phyloP scores from a whole-genome alignment of 441 rosid species.

The Croton laevigatus region DNA sequence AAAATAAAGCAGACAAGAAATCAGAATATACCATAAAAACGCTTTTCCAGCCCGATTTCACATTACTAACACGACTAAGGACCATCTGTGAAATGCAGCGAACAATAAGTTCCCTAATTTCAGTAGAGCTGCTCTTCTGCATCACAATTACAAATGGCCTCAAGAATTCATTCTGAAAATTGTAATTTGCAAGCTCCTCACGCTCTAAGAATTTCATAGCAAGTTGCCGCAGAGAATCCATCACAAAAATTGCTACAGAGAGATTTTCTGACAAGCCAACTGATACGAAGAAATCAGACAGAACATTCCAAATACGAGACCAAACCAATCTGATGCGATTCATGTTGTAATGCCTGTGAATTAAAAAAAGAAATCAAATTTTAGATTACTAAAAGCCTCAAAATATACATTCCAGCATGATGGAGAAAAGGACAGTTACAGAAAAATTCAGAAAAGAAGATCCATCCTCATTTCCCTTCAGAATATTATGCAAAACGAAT shows the following conservation, averaged over 20 bases:
- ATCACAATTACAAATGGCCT: conserved; percentile 94
- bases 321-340: conserved; percentile 97
- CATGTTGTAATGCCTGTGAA: conserved; percentile 98
- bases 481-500: conserved; percentile 3
- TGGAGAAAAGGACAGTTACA: not conserved
- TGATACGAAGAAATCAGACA: conserved; percentile 96
- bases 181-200: conserved; percentile 97
- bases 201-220: conserved; percentile 99
- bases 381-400: not conserved
- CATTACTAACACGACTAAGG: conserved; percentile 88
- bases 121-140: conserved; percentile 87
- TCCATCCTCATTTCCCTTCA: not conserved
- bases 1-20: not conserved
- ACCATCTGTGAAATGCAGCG: conserved; percentile 99
- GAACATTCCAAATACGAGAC: conserved; percentile 96
- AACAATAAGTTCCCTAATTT: conserved; percentile 91
- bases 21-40: conserved; percentile 76
- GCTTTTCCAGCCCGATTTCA: conserved; percentile 99
- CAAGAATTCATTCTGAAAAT: conserved; percentile 96
- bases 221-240: conserved; percentile 98
- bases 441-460: not conserved
- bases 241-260: conserved; percentile 97
- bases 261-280: conserved; percentile 99
- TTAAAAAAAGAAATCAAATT: conserved; percentile 2
- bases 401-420: not conserved